phyloP scores from a whole-genome alignment of 2,329 filamentous ascomycete genomes.

The Pseudogymnoascus sp. region DNA sequence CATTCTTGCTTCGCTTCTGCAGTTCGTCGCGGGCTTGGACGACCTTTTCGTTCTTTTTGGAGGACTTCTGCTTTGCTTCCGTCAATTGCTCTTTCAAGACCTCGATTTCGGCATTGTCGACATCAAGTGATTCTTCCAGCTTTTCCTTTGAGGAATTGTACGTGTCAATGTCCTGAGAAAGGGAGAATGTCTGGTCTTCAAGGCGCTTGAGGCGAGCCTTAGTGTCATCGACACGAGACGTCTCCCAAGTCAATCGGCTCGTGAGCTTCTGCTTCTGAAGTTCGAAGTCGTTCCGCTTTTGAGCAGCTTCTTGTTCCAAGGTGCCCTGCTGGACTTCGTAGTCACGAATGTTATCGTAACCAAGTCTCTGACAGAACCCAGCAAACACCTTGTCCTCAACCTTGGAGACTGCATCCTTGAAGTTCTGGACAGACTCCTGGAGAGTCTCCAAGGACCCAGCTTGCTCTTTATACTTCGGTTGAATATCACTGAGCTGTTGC shows the following conservation, averaged over 20 bases:
- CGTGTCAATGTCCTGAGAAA: conserved; percentile 61
- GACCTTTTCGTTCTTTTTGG: conserved; percentile 66
- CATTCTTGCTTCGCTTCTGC: conserved; percentile 75
- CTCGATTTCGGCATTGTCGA: conserved; percentile 70
- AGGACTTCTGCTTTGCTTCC: conserved; percentile 59
- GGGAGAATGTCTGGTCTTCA: conserved; percentile 58
- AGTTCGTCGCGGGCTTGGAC: conserved; percentile 73
- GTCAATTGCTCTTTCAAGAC: conserved; percentile 67
- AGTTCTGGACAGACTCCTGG: conserved; percentile 47
- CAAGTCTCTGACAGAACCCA: conserved; percentile 77
- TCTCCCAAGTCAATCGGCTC: conserved; percentile 52
- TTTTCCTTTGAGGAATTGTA: conserved; percentile 67
- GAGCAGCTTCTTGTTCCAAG: conserved; percentile 79
- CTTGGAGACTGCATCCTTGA: conserved; percentile 60
- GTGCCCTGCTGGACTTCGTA: conserved; percentile 93
- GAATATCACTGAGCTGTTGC: conserved; percentile 65
- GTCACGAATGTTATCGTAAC: conserved; percentile 82
- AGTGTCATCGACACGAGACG: conserved; percentile 47
- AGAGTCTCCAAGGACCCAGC: conserved; percentile 59
- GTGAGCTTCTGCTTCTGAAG: conserved; percentile 74
- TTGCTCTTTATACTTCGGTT: conserved; percentile 73
- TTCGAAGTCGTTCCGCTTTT: conserved; percentile 81
- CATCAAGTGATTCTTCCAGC: conserved; percentile 67
- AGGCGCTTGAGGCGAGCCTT: conserved; percentile 63
- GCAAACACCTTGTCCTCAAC: conserved; percentile 87